Evolutionary conservation across 2,329 filamentous ascomycete genomes (phyloP).

Genomic region (Calonectria pteridis): DNA sequence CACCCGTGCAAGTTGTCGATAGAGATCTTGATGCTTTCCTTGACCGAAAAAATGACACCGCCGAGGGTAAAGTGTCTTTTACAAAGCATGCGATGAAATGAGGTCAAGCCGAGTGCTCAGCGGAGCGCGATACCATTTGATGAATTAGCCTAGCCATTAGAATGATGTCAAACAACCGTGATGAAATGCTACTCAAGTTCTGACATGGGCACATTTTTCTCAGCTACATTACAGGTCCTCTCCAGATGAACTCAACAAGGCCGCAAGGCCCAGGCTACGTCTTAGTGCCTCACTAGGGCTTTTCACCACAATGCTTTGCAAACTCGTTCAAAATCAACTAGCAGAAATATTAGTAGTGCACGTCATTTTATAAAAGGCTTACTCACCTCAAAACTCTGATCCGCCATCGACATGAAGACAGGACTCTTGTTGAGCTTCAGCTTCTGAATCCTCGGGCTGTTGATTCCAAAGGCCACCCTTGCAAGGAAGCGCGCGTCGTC

Average conservation of each 20-base stretch:
- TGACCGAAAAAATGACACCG: neutral
- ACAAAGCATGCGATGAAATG: neutral
- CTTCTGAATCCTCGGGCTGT: slow-evolving; percentile 64
- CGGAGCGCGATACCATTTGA: neutral
- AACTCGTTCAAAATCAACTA: neutral
- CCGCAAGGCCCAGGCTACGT: too few species aligned
- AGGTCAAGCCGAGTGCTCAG: neutral
- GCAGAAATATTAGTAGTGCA: neutral
- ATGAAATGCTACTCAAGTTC: neutral
- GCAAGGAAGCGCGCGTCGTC: slow-evolving; percentile 72
- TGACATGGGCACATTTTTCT: neutral
- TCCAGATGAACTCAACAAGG: neutral
- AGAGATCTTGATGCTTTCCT: neutral
- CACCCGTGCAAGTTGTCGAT: neutral
- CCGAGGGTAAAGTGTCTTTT: neutral
- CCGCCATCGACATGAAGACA: slow-evolving; percentile 66
- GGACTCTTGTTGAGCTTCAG: slow-evolving; percentile 59
- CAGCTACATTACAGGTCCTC: neutral
- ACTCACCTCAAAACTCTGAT: slow-evolving; percentile 65
- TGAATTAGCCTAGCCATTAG: neutral
- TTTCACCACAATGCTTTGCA: neutral
- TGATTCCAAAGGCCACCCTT: slow-evolving; percentile 72
- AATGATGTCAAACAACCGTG: neutral
- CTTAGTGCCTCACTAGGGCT: neutral
- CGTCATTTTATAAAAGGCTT: neutral